These are phyloP conservation scores for Raffaelea albimanens DNA, from an alignment of 2,329 filamentous ascomycete species.

Conservation along the genomic window DNA sequence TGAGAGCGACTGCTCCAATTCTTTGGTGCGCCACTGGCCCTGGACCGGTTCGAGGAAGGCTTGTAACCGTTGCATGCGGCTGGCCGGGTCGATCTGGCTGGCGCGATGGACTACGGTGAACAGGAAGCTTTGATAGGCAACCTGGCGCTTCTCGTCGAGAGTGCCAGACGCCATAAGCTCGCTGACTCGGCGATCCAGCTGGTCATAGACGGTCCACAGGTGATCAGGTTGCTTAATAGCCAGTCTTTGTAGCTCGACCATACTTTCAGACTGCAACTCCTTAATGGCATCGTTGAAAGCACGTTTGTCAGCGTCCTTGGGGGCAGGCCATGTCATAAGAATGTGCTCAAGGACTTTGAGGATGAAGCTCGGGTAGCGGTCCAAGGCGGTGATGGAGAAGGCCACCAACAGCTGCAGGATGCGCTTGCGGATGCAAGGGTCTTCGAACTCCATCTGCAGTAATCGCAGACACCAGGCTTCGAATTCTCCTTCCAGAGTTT, in stretches of 20 bases:
- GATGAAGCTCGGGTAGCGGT: constrained; percentile 71
- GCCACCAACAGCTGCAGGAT: constrained; percentile 75
- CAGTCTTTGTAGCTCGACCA: constrained; percentile 78
- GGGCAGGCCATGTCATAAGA: constrained; percentile 69
- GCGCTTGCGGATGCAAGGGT: constrained; percentile 75
- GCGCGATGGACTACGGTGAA: constrained; percentile 92
- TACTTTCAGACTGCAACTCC: constrained; percentile 75
- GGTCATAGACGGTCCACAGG: constrained; percentile 76
- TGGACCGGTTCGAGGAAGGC: constrained; percentile 77
- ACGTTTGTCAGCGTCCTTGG: constrained; percentile 51
- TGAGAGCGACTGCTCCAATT: constrained; percentile 58
- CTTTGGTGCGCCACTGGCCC: constrained; percentile 65
- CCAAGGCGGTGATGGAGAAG: constrained; percentile 71
- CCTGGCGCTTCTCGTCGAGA: constrained; percentile 71
- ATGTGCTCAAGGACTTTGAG: constrained; percentile 87
- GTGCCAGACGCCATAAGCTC: constrained; percentile 66
- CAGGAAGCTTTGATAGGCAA: constrained; percentile 81
- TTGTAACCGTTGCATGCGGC: constrained; percentile 62
- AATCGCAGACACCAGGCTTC: constrained; percentile 65
- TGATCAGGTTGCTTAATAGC: constrained; percentile 88
- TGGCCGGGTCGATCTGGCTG: constrained; percentile 59
- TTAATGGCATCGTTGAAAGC: constrained; percentile 83
- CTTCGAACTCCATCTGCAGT: constrained; percentile 65
- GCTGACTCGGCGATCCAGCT: constrained; percentile 73
- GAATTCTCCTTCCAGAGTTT: constrained; percentile 51